Conservation (phyloP, 805 yeast species). For the Yarrowia sp. region DNA sequence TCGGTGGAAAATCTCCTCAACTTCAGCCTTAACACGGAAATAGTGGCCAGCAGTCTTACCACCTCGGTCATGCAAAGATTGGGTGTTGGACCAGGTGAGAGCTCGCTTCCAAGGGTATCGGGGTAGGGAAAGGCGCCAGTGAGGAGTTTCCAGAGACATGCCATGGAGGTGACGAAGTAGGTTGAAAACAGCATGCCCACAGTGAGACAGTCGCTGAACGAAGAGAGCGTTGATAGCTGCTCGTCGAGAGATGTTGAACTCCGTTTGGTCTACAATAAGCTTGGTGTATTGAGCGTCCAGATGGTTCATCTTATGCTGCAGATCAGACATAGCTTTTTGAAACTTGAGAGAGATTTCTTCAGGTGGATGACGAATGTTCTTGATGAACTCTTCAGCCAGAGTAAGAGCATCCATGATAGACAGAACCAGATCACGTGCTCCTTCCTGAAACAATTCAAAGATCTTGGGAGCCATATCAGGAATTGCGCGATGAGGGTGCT, state of each 20-base stretch:
- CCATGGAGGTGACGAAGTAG: slow-evolving; percentile 40
- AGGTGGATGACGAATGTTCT: slow-evolving; percentile 27
- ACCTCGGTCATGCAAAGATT: slow-evolving; percentile 57
- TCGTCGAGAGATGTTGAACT: slow-evolving; percentile 22
- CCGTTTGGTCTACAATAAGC: slow-evolving; percentile 23
- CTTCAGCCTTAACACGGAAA: slow-evolving; percentile 55
- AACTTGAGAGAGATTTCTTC: slow-evolving; percentile 20
- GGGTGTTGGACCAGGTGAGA: slow-evolving; percentile 53
- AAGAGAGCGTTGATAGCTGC: slow-evolving; percentile 30
- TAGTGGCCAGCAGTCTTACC: slow-evolving; percentile 55
- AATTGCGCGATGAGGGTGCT: slow-evolving; percentile 6
- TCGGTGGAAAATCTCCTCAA: slow-evolving; percentile 56
- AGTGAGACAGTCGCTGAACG: slow-evolving; percentile 36
- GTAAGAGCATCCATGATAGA: slow-evolving; percentile 15
- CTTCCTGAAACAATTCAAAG: slow-evolving; percentile 27
- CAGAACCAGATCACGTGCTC: slow-evolving; percentile 18
- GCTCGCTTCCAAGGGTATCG: slow-evolving; percentile 55
- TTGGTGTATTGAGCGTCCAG: slow-evolving; percentile 33
- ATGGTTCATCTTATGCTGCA: slow-evolving; percentile 28
- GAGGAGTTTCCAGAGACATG: slow-evolving; percentile 40
- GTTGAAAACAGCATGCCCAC: slow-evolving; percentile 45
- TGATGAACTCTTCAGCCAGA: slow-evolving; percentile 24
- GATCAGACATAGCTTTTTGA: slow-evolving; percentile 14
- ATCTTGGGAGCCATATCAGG: slow-evolving; percentile 33
- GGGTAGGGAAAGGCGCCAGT: slow-evolving; percentile 53